phyloP scores from a whole-genome alignment of 2,329 filamentous ascomycete genomes.

The Stagonosporopsis chrysanthemi region DNA sequence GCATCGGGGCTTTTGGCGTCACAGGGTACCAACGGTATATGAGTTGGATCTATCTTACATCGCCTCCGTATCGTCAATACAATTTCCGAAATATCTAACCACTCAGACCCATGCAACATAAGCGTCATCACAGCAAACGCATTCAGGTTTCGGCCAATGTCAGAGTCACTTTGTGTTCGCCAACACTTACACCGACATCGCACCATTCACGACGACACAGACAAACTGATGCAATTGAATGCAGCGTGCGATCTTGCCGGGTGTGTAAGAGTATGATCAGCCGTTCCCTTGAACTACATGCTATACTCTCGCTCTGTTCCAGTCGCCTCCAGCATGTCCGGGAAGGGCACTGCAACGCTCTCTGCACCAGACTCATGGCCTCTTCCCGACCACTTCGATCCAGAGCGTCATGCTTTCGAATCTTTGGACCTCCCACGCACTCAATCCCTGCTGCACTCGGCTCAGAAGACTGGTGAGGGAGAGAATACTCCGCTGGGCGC shows the following conservation, averaged over 20 bases:
- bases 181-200: background rate
- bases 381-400: background rate
- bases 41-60: conserved; percentile 9
- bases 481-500: background rate
- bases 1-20: conserved; percentile 35
- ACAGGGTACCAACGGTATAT: conserved; percentile 14
- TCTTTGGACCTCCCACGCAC: background rate
- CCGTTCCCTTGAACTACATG: background rate
- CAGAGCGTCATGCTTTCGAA: too few species aligned
- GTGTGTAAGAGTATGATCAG: background rate
- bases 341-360: background rate
- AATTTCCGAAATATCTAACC: background rate
- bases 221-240: background rate
- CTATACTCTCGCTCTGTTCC: too few species aligned
- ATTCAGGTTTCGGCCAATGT: background rate
- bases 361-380: background rate
- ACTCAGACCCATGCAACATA: background rate
- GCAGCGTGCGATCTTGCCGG: background rate
- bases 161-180: background rate
- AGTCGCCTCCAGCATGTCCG: background rate
- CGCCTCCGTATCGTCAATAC: conserved; percentile 17
- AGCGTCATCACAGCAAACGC: background rate
- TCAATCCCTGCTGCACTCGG: background rate
- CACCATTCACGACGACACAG: conserved; percentile 4
- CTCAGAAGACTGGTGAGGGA: too few species aligned